Percentiles rank a stretch among this genome's conserved stretches.
These are phyloP conservation scores for Oryza coarctata DNA, from an alignment of 176 grass and related monocot species.

Conservation along the genomic window DNA sequence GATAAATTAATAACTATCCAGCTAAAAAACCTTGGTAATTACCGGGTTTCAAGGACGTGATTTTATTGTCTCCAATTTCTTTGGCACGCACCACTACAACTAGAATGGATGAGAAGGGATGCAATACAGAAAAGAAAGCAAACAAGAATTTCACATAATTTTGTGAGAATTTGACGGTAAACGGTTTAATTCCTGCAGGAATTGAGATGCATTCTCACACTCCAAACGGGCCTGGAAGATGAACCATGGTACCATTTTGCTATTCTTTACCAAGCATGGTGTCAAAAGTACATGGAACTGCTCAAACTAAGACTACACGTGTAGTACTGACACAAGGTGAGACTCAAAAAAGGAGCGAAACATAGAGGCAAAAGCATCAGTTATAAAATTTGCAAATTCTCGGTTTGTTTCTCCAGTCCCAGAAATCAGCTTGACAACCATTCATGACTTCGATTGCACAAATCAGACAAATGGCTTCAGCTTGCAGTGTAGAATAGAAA, in stretches of 20 bases:
- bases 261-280: neutral
- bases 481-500: neutral
- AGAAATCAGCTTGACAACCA: conserved; percentile 24
- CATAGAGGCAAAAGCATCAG: conserved; percentile 28
- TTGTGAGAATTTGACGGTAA: neutral
- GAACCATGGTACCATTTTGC: neutral
- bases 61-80: neutral
- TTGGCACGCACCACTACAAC: neutral
- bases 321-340: neutral
- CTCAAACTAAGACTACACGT: conserved; percentile 26
- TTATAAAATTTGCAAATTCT: conserved; percentile 21
- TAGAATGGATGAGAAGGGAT: neutral
- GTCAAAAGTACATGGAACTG: conserved; percentile 31
- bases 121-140: neutral
- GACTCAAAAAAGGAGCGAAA: neutral
- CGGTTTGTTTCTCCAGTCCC: conserved; percentile 1
- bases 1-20: neutral
- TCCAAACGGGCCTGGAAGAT: neutral
- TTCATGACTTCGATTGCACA: conserved; percentile 9
- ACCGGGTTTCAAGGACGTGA: neutral
- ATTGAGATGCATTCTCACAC: neutral
- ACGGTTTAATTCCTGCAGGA: neutral
- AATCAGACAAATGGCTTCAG: conserved; percentile 25
- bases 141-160: neutral
- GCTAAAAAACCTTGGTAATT: neutral